Evolutionary conservation across 768 basidiomycete species (phyloP).

Genomic region (Rhizopogon vesiculosus): DNA sequence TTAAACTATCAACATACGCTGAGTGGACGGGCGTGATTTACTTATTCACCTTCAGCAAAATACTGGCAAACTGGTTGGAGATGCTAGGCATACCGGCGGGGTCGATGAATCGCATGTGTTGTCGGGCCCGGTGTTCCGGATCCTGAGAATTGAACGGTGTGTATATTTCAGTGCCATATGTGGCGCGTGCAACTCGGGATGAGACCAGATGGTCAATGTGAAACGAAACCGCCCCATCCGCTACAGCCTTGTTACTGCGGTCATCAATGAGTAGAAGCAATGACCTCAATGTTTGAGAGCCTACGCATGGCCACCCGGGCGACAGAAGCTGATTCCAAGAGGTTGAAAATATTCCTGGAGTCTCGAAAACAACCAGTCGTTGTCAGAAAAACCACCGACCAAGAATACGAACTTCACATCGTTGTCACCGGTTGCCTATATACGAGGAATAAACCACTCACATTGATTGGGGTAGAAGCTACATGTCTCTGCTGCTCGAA

Average conservation of each 20-base stretch:
- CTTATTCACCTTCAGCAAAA: slow-evolving; percentile 31
- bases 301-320: slow-evolving; percentile 49
- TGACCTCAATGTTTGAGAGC: slow-evolving; percentile 7
- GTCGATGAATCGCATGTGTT: slow-evolving; percentile 10
- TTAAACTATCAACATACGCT: slow-evolving; percentile 3
- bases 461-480: slow-evolving; percentile 20
- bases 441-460: slow-evolving; percentile 8
- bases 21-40: background rate
- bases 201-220: slow-evolving; percentile 41
- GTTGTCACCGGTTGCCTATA: background rate
- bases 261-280: background rate
- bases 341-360: slow-evolving; percentile 34
- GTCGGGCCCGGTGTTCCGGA: slow-evolving; percentile 33
- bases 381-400: slow-evolving; percentile 49
- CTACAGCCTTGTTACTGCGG: slow-evolving; percentile 41
- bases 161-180: slow-evolving; percentile 31
- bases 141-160: slow-evolving; percentile 20
- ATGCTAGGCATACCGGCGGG: slow-evolving; percentile 25
- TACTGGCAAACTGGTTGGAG: slow-evolving; percentile 30
- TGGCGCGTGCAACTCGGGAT: slow-evolving; percentile 36
- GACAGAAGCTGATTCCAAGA: slow-evolving; percentile 34
- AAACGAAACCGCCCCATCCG: slow-evolving; percentile 40
- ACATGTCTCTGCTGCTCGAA: slow-evolving; percentile 7
- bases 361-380: slow-evolving; percentile 38
- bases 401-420: slow-evolving; percentile 34